A percentile compares a stretch with the other conserved stretches of the same genome.
Evolutionary conservation across 2,329 filamentous ascomycete genomes (phyloP).

Genomic region (Cordyceps cicadae): DNA sequence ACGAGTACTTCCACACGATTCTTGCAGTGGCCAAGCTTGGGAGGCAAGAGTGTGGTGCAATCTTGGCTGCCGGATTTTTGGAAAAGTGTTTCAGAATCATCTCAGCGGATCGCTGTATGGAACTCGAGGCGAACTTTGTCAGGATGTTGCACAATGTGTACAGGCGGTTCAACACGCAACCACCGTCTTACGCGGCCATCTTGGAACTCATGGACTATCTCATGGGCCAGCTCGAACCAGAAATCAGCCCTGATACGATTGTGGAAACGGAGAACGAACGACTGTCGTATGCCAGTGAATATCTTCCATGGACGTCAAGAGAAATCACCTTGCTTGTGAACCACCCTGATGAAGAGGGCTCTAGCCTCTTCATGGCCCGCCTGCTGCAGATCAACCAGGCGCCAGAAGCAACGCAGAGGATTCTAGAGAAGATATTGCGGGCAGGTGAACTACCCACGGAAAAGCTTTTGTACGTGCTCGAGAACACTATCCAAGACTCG

Average conservation of each 20-base stretch:
- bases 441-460: conserved; percentile 42
- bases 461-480: conserved; percentile 45
- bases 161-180: conserved; percentile 40
- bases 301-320: conserved; percentile 35
- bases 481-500: conserved; percentile 41
- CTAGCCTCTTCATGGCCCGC: conserved; percentile 56
- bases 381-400: conserved; percentile 56
- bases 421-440: conserved; percentile 50
- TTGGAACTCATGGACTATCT: conserved; percentile 42
- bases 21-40: conserved; percentile 58
- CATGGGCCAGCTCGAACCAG: conserved; percentile 34
- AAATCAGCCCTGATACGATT: conserved; percentile 27
- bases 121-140: conserved; percentile 46
- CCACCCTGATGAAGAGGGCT: conserved; percentile 23
- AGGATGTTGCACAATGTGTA: conserved; percentile 45
- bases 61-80: conserved; percentile 56
- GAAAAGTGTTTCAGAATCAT: conserved; percentile 51
- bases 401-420: conserved; percentile 39
- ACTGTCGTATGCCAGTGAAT: conserved; percentile 23
- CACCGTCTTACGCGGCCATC: conserved; percentile 45
- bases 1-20: conserved; percentile 67
- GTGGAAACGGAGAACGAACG: conserved; percentile 33
- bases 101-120: conserved; percentile 46
- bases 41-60: conserved; percentile 43
- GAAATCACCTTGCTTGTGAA: conserved; percentile 40